Base-by-base conservation (phyloP, 2,329 filamentous ascomycete species). In the Monosporascus sp. region DNA sequence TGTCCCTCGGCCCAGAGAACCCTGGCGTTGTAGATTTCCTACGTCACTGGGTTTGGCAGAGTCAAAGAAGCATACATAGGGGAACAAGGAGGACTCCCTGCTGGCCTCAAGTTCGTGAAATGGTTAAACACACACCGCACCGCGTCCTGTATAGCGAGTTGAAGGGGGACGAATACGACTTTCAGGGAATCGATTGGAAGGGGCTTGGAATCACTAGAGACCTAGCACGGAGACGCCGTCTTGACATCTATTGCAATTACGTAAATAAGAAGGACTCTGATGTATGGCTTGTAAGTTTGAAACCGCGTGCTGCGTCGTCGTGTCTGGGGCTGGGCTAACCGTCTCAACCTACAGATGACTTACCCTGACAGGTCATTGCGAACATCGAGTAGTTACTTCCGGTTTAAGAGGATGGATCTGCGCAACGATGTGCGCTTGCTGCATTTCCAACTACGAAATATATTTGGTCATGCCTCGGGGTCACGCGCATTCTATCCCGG, bases 401-500 rank as follows among this genome's bases (percentile, higher is more conserved):
- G 75, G 49, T 87, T 85, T 62, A 75, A 74, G 41, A 74, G 71
- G 39, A 83, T 84, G 75, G 73, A 80, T 55, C 72, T 85, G 43
- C 73, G 76, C 46, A 72, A 72, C 20, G 72, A 82, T 49, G 71
- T 83, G 24, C 72, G 76, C 55, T 67, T 87, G 18, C 72, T 81
- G n/a, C 84, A 88, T 67, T 87, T 87, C 55, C 84, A 88, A 63
- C 72, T 87, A 14, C 80, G 84, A 44, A 85, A 84, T 60, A 72
- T 85, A 17, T 68, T 88, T 20, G 81, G 80, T 2, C 79, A 78
- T 60, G 74, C 79, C 5, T 81, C 79, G 8, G 73, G 77, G 35
- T 78, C 76, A 6, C 76, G 79, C 43, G 73, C 76, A 8, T 87
- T 81, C 62, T 87, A 85, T 60, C 77, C 82, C 3, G 75, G 75